Base-by-base conservation (phyloP, 805 yeast genomes). In the Wickerhamiella cacticola region DNA sequence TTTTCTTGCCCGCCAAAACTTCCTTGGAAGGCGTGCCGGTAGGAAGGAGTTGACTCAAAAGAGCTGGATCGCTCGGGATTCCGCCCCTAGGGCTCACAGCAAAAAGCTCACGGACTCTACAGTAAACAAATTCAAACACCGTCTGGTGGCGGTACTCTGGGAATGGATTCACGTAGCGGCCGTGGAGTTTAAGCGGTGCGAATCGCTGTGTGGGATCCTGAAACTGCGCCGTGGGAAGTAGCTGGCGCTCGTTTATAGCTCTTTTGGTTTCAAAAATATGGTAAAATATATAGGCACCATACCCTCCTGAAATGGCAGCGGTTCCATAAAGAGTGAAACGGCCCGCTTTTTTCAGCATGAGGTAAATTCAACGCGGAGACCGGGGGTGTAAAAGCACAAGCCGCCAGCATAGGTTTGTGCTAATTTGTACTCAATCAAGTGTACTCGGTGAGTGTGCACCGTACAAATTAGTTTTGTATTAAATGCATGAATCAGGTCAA, bases 111-210 rank as follows among this genome's bases (percentile, higher is more conserved):
- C 78, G 61, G 3, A 87, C 51, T 18, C 96, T 68, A 55, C 88
- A 81, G 38, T 75, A 68, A 24, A 84, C 67, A 63, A 88, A 89
- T 64, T 89, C 96, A 59, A 82, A 82, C 7, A 85, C 70, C 0
- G 96, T 86, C 63, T 88, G 96, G 5, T 86, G 82, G 45, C 96
- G 71, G 60, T 89, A 89, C 60, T 89, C 96, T 15, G 73, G 73
- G 61, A 89, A 89, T 1, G 97, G 97, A 58, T 89, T 89, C 50
- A 85, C 92, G 65, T 76, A 89, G 55, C 87, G 69, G 8, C 96
- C 96, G 13, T 55, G 48, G 7, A 57, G 38, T 41, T 45, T 45
- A 48, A 57, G 51, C 5, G 60, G 53, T 12, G 61, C 61, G 42
- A 50, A 57, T 31, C 47, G 44, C 34, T 33, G 34, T 15, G 50